These are phyloP conservation scores for Globisporangium iwayamae DNA, from an alignment of 352 stramenopile species.

Conservation along the genomic window DNA sequence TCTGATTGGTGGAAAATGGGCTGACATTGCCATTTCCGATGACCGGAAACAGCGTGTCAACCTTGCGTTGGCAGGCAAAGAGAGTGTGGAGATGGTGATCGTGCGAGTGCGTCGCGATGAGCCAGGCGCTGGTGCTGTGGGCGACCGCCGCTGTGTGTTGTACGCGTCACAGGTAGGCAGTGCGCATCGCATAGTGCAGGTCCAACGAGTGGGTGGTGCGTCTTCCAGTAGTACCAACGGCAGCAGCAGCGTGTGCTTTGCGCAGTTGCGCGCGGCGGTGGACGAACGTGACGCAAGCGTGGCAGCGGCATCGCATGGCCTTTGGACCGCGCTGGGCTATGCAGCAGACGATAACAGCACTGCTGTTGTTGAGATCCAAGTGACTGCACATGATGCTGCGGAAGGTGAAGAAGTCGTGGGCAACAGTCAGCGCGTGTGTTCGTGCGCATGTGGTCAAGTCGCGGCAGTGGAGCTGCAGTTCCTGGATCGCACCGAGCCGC, in stretches of 20 bases:
- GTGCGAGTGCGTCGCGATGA: slow-evolving; percentile 2
- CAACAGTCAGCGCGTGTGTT: slow-evolving; percentile 12
- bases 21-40: background rate
- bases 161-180: slow-evolving; percentile 22
- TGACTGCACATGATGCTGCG: background rate
- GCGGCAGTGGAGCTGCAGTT: slow-evolving; percentile 33
- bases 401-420: background rate
- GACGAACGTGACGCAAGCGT: slow-evolving; percentile 2
- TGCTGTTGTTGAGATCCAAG: background rate
- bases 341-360: background rate
- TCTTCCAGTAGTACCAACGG: background rate
- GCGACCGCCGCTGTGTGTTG: slow-evolving; percentile 19
- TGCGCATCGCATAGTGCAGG: background rate
- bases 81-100: background rate
- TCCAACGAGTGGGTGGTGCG: background rate
- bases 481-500: slow-evolving; percentile 28
- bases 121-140: background rate
- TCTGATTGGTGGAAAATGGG: slow-evolving; percentile 2
- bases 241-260: slow-evolving; percentile 17
- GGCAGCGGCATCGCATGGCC: slow-evolving; percentile 21
- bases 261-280: slow-evolving; percentile 19
- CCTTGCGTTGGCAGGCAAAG: background rate
- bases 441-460: slow-evolving; percentile 28
- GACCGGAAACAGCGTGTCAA: background rate
- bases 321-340: slow-evolving; percentile 24